These are phyloP conservation scores for Oxytropis ochrocephala DNA, from an alignment of 306 rosid species.

Conservation along the genomic window DNA sequence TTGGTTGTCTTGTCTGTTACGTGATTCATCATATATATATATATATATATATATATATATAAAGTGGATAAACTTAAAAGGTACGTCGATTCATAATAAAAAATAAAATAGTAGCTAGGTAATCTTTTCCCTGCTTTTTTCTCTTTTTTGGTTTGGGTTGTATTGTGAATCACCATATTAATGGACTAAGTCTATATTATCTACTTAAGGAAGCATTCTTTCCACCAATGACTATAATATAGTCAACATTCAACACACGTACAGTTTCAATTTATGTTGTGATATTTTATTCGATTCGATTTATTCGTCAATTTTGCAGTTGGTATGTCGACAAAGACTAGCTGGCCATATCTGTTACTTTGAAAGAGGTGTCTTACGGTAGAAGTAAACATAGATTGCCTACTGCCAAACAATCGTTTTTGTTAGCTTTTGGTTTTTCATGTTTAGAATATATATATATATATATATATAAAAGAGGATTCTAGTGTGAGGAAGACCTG, in stretches of 20 bases:
- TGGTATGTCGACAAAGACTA: background rate
- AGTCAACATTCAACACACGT: background rate
- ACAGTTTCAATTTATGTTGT: background rate
- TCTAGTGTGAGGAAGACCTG: no score
- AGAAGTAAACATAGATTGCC: background rate
- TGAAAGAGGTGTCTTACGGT: slow-evolving; percentile 4
- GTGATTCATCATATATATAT: background rate
- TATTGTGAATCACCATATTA: background rate
- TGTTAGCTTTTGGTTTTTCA: background rate
- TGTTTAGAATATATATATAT: no score
- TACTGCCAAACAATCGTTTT: background rate
- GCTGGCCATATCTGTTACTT: slow-evolving; percentile 14
- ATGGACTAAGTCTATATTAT: background rate
- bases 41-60: no score
- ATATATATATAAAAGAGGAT: no score
- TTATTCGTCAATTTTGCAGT: slow-evolving; percentile 9
- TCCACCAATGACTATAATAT: background rate
- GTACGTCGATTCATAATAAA: background rate
- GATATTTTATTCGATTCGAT: background rate
- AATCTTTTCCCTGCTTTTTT: background rate
- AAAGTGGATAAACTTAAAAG: slow-evolving; percentile 14
- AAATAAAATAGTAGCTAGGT: background rate
- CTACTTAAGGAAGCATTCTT: background rate
- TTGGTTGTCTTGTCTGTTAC: slow-evolving; percentile 4
- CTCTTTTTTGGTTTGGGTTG: background rate